phyloP scores from a whole-genome alignment of 176 grass and related monocot species.

The Rhynchospora pubera region DNA sequence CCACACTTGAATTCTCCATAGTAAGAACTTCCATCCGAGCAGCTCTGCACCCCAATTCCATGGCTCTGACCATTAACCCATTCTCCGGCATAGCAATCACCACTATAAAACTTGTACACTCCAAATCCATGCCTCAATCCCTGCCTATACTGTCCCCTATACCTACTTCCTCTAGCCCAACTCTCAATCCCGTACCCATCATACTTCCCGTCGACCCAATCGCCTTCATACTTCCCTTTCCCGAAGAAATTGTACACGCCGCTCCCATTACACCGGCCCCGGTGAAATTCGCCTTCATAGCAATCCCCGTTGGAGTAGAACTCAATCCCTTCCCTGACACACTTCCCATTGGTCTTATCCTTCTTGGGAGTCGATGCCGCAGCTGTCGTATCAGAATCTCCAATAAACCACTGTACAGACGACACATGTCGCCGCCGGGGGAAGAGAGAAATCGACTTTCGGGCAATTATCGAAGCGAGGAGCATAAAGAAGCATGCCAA shows the following conservation, averaged over 20 bases:
- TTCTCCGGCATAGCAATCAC: constrained; percentile 60
- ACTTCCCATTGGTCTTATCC: background rate
- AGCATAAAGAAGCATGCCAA: constrained; percentile 37
- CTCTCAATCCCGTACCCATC: constrained; percentile 74
- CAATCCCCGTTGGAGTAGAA: constrained; percentile 68
- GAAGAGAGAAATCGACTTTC: constrained; percentile 23
- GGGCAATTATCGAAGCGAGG: constrained; percentile 1
- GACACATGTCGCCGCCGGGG: background rate
- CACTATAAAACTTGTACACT: constrained; percentile 63
- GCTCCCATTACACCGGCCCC: constrained; percentile 44
- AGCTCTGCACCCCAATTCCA: constrained; percentile 58
- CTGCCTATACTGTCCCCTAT: constrained; percentile 58
- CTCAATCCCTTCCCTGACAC: constrained; percentile 49
- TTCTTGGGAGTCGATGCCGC: background rate
- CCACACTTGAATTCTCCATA: constrained; percentile 67
- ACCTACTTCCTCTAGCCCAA: constrained; percentile 73
- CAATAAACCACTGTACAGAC: constrained; percentile 75
- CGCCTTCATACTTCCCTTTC: constrained; percentile 71
- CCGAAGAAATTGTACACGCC: constrained; percentile 69
- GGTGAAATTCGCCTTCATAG: constrained; percentile 74
- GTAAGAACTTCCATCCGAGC: constrained; percentile 63
- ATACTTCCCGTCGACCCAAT: constrained; percentile 68
- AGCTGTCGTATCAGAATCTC: background rate
- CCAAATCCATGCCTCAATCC: constrained; percentile 62
- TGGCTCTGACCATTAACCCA: constrained; percentile 74